phyloP scores from a whole-genome alignment of 2,329 filamentous ascomycete genomes.

The Neospermospora avenae region DNA sequence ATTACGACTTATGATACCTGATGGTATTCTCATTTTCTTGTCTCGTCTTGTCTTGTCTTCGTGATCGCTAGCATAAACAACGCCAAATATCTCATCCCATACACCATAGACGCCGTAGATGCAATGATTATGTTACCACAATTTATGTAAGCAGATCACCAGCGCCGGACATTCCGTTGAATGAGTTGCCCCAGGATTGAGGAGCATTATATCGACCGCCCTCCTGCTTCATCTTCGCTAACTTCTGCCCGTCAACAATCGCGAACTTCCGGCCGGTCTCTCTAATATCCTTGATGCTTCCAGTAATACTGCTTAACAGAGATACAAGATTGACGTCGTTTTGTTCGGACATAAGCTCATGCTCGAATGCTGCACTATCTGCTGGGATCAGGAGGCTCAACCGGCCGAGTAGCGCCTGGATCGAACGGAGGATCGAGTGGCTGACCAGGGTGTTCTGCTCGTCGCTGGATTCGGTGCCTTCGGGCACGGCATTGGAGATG shows the following conservation, averaged over 20 bases:
- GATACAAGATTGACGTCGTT: slow-evolving; percentile 81
- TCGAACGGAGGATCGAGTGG: slow-evolving; percentile 77
- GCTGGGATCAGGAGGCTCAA: slow-evolving; percentile 76
- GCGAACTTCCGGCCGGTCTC: slow-evolving; percentile 73
- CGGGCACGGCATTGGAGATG: slow-evolving; percentile 45
- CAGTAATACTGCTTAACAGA: slow-evolving; percentile 71
- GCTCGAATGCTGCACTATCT: slow-evolving; percentile 60
- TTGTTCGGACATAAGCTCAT: slow-evolving; percentile 71
- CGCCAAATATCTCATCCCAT: slow-evolving; percentile 15
- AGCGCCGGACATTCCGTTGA: slow-evolving; percentile 17
- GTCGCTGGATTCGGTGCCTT: slow-evolving; percentile 27
- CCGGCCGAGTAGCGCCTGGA: slow-evolving; percentile 80
- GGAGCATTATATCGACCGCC: slow-evolving; percentile 5
- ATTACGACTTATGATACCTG: slow-evolving; percentile 12
- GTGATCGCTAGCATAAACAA: slow-evolving; percentile 19
- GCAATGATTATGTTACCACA: slow-evolving; percentile 8
- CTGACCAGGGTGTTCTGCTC: slow-evolving; percentile 38
- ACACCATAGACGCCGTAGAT: slow-evolving; percentile 21
- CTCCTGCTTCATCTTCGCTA: slow-evolving; percentile 12
- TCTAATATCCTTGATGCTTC: slow-evolving; percentile 66
- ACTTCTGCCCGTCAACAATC: slow-evolving; percentile 43
- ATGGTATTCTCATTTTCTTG: slow-evolving; percentile 17
- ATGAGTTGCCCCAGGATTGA: slow-evolving; percentile 7
- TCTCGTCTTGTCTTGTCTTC: slow-evolving; percentile 10
- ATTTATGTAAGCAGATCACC: slow-evolving; percentile 24